A percentile compares a stretch with the other conserved stretches of the same genome.
Evolutionary conservation across 371 early-diverging fungal genomes (phyloP).

Genomic region (Mucor velutinosus): DNA sequence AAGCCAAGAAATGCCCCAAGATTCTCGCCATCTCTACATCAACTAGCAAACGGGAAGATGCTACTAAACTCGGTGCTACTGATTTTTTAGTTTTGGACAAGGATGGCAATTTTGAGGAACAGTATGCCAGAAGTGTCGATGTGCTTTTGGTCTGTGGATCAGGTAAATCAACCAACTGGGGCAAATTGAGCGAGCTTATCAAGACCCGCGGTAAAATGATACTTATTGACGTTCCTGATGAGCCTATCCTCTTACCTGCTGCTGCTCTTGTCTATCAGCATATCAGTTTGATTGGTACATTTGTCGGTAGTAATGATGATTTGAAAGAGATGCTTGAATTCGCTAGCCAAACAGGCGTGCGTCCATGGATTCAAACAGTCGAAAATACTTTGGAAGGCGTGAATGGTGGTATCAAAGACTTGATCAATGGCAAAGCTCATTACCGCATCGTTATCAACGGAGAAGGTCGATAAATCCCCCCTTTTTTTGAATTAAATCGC

Average conservation of each 20-base stretch:
- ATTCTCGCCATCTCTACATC: constrained; percentile 77
- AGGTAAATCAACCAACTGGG: constrained; percentile 55
- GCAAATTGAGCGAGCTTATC: constrained; percentile 49
- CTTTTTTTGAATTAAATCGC: not conserved
- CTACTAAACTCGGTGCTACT: constrained; percentile 70
- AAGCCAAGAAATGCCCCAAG: constrained; percentile 58
- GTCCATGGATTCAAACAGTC: constrained; percentile 68
- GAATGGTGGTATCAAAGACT: constrained; percentile 61
- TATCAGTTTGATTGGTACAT: constrained; percentile 64
- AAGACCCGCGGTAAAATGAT: constrained; percentile 57
- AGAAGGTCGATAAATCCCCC: constrained; percentile 8
- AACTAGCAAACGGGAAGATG: constrained; percentile 66
- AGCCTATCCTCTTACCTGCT: constrained; percentile 46
- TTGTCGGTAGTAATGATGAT: constrained; percentile 65
- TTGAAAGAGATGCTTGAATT: constrained; percentile 71
- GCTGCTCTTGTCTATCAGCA: constrained; percentile 50
- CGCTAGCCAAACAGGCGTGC: constrained; percentile 66
- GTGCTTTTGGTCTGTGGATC: constrained; percentile 61
- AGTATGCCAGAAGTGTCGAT: constrained; percentile 41
- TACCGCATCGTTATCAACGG: constrained; percentile 71
- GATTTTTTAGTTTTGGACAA: constrained; percentile 29
- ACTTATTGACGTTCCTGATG: constrained; percentile 72
- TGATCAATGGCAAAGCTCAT: constrained; percentile 67
- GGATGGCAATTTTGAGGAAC: constrained; percentile 8
- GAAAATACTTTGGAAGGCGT: constrained; percentile 60